Evolutionary conservation across 352 stramenopile species (phyloP).

Genomic region (Phytophthora tentaculata): DNA sequence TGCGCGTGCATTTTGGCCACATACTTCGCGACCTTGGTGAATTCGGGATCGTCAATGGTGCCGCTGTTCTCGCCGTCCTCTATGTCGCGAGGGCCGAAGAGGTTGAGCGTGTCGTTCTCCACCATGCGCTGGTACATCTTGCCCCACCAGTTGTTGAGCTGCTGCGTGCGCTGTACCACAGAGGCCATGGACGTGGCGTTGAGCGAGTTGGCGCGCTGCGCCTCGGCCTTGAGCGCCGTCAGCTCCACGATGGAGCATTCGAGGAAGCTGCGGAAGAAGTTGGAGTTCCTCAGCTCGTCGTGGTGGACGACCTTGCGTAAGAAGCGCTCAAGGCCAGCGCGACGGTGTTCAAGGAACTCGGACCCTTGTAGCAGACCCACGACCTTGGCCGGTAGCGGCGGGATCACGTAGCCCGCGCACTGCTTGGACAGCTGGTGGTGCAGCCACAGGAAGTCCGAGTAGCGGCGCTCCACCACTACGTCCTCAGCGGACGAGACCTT

Average conservation of each 20-base stretch:
- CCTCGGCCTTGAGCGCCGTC: conserved; percentile 67
- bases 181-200: conserved; percentile 46
- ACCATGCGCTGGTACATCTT: conserved; percentile 85
- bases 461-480: conserved; percentile 75
- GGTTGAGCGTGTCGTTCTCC: conserved; percentile 77
- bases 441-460: conserved; percentile 89
- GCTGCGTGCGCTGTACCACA: conserved; percentile 71
- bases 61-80: conserved; percentile 41
- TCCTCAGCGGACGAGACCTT: conserved; percentile 70
- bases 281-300: conserved; percentile 75
- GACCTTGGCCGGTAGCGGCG: conserved; percentile 78
- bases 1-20: conserved; percentile 65
- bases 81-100: conserved; percentile 44
- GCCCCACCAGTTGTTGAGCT: conserved; percentile 82
- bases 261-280: conserved; percentile 77
- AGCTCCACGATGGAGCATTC: conserved; percentile 80
- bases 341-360: conserved; percentile 83
- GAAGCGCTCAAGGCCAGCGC: conserved; percentile 79
- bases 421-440: conserved; percentile 74
- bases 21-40: conserved; percentile 71
- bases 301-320: conserved; percentile 79
- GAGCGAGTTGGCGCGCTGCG: conserved; percentile 28
- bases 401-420: conserved; percentile 86
- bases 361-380: conserved; percentile 77
- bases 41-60: conserved; percentile 75